phyloP scores from a whole-genome alignment of 1,139 yeast species.

The Eremothecium coryli region DNA sequence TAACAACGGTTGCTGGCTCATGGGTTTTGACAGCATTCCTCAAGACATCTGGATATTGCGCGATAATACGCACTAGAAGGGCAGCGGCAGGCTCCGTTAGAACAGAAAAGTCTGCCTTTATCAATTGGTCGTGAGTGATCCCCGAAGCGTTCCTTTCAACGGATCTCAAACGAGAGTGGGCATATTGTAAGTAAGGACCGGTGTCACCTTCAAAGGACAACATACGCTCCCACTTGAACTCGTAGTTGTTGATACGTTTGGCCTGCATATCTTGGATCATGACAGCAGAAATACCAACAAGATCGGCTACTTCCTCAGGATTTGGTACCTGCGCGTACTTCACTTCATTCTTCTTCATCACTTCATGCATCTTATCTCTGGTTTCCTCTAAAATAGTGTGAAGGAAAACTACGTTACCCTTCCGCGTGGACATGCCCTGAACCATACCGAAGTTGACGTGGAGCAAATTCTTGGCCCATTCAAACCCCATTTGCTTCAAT shows the following conservation, averaged over 20 bases:
- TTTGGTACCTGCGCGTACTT: constrained; percentile 91
- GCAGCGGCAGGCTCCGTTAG: constrained; percentile 71
- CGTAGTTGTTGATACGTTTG: constrained; percentile 92
- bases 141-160: constrained; percentile 74
- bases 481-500: constrained; percentile 81
- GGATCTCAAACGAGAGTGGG: constrained; percentile 94
- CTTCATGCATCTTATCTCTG: constrained; percentile 92
- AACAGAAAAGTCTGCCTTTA: constrained; percentile 57
- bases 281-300: constrained; percentile 93
- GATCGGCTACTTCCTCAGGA: constrained; percentile 93
- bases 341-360: constrained; percentile 85
- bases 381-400: constrained; percentile 92
- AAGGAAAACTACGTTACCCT: constrained; percentile 95
- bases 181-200: constrained; percentile 97
- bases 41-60: constrained; percentile 88
- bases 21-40: constrained; percentile 74
- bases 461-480: constrained; percentile 71
- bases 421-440: constrained; percentile 96
- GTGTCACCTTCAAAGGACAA: constrained; percentile 98
- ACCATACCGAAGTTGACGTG: constrained; percentile 98
- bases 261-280: constrained; percentile 99
- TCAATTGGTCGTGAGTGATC: constrained; percentile 36
- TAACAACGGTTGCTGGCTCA: constrained; percentile 92
- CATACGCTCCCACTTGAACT: constrained; percentile 98
- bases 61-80: constrained; percentile 64